Conservation (phyloP, 371 early-diverging fungal genomes). For the Thermomucor indicae-seudaticae region DNA sequence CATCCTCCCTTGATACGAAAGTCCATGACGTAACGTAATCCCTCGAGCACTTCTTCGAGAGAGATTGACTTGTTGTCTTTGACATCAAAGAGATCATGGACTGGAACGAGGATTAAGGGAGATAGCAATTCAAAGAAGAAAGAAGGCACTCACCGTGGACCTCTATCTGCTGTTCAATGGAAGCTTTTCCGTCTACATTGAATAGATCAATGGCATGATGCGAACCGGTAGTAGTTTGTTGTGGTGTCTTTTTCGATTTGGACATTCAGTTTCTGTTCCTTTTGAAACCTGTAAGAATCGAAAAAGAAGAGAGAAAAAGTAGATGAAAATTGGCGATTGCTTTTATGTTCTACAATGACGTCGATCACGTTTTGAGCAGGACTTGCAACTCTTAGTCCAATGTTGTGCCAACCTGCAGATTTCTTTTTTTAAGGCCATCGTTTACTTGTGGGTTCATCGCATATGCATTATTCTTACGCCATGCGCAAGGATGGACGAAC, state of each 20-base stretch:
- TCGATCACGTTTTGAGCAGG: no score
- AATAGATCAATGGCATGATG: conserved; percentile 36
- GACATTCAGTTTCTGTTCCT: no score
- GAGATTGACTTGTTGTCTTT: conserved; percentile 70
- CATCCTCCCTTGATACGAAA: conserved; percentile 83
- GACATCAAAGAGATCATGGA: conserved; percentile 64
- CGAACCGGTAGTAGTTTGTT: background rate
- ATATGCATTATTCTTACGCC: no score
- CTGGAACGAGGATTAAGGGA: conserved; percentile 20
- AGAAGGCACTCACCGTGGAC: conserved; percentile 63
- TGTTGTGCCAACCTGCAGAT: no score
- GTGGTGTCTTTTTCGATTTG: background rate
- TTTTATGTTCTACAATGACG: background rate
- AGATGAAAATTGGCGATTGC: background rate
- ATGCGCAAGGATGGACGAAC: no score
- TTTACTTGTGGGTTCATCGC: no score
- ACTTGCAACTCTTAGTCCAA: no score
- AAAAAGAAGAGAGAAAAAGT: background rate
- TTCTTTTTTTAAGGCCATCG: no score
- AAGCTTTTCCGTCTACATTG: conserved; percentile 59
- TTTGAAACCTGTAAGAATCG: background rate
- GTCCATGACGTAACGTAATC: conserved; percentile 93
- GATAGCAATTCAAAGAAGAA: conserved; percentile 24
- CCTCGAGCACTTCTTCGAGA: conserved; percentile 81
- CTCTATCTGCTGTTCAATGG: conserved; percentile 82